Conservation (phyloP, 306 rosid species). For the Lathyrus tuberosus region DNA sequence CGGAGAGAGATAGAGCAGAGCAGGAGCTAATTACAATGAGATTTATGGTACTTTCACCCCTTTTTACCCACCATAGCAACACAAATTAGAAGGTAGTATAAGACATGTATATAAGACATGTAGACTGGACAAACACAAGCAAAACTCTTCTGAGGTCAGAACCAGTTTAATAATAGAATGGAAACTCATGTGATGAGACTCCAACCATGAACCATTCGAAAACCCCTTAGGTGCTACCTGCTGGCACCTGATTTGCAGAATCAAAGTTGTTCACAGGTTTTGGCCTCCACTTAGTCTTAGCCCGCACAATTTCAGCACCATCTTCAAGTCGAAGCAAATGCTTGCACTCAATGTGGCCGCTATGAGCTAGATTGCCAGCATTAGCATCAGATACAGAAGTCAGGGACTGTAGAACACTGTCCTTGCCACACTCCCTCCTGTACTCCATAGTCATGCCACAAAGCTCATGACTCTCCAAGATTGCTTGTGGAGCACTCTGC, state of each 20-base stretch:
- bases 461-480: conserved; percentile 94
- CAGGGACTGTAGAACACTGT: conserved; percentile 88
- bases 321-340: conserved; percentile 90
- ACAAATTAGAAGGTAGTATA: conserved; percentile 50
- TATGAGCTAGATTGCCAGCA: conserved; percentile 54
- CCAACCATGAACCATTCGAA: conserved; percentile 43
- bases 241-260: conserved; percentile 55
- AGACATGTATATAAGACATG: conserved; percentile 38
- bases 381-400: conserved; percentile 67
- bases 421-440: conserved; percentile 98
- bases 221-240: conserved; percentile 52
- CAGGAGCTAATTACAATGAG: conserved; percentile 72
- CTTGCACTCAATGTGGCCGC: conserved; percentile 75
- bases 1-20: conserved; percentile 14
- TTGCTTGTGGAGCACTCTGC: conserved; percentile 94
- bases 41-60: conserved; percentile 44
- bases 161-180: conserved; percentile 34
- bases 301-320: conserved; percentile 88
- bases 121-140: conserved; percentile 62
- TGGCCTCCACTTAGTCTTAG: conserved; percentile 93
- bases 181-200: conserved; percentile 34
- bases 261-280: conserved; percentile 60
- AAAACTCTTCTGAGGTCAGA: conserved; percentile 46
- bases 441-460: conserved; percentile 80
- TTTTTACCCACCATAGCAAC: conserved; percentile 36